These are phyloP conservation scores for Pisolithus albus DNA, from an alignment of 768 basidiomycete genomes.

Conservation along the genomic window DNA sequence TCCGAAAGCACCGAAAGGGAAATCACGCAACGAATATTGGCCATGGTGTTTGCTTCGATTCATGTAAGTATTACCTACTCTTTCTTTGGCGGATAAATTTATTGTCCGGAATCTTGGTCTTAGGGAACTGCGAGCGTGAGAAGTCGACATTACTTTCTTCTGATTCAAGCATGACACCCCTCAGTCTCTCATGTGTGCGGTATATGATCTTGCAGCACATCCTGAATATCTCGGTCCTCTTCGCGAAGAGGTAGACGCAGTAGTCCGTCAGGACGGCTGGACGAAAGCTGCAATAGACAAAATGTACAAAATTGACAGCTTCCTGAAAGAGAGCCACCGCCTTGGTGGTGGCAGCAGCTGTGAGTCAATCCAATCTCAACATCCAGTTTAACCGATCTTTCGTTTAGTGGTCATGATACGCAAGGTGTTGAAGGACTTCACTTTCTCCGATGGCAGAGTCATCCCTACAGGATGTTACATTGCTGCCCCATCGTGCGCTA, in stretches of 20 bases:
- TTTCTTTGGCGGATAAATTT: neutral
- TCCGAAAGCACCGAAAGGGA: slow-evolving; percentile 11
- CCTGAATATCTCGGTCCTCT: slow-evolving; percentile 15
- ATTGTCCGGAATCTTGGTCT: neutral
- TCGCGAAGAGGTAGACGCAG: slow-evolving; percentile 30
- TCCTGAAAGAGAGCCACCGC: slow-evolving; percentile 30
- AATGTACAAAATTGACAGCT: slow-evolving; percentile 33
- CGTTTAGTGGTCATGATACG: slow-evolving; percentile 24
- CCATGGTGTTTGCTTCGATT: slow-evolving; percentile 14
- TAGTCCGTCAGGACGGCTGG: slow-evolving; percentile 20
- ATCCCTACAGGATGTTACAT: slow-evolving; percentile 21
- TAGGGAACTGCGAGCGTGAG: neutral
- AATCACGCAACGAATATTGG: slow-evolving; percentile 15
- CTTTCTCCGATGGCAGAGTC: slow-evolving; percentile 31
- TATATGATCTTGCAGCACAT: neutral
- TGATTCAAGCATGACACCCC: neutral
- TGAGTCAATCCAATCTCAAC: slow-evolving; percentile 1
- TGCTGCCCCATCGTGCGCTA: neutral
- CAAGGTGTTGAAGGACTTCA: slow-evolving; percentile 24
- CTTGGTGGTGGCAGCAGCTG: slow-evolving; percentile 18
- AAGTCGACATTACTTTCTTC: neutral
- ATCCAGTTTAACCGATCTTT: neutral
- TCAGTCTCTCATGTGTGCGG: neutral
- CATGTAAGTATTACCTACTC: slow-evolving; percentile 11
- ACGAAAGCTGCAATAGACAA: slow-evolving; percentile 15